These are phyloP conservation scores for Gossypioides kirkii DNA, from an alignment of 345 rosid species.

Conservation along the genomic window DNA sequence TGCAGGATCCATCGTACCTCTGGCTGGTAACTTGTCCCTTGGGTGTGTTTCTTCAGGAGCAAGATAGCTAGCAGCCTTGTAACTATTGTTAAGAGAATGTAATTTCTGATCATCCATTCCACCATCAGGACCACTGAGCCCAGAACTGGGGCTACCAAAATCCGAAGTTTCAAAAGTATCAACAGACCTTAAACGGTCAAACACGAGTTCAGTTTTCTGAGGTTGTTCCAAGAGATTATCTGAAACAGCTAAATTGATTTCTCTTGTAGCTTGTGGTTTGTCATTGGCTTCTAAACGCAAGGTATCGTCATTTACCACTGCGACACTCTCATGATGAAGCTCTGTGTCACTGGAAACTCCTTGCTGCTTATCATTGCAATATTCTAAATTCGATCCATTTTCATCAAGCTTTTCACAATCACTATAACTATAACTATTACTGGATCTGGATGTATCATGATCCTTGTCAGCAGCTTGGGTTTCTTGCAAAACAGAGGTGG, in stretches of 20 bases:
- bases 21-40: constrained; percentile 29
- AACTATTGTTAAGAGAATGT: constrained; percentile 22
- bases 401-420: constrained; percentile 13
- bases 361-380: constrained; percentile 10
- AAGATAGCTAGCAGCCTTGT: constrained; percentile 23
- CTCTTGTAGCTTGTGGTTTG: constrained; percentile 5
- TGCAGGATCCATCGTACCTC: constrained; percentile 19
- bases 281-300: constrained; percentile 7
- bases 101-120: constrained; percentile 42
- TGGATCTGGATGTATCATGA: not conserved
- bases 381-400: constrained; percentile 17
- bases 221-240: constrained; percentile 19
- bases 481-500: constrained; percentile 27
- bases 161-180: constrained; percentile 35
- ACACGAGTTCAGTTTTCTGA: constrained; percentile 13
- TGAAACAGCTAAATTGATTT: not conserved
- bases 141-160: constrained; percentile 38
- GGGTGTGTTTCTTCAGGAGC: constrained; percentile 31
- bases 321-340: constrained; percentile 16
- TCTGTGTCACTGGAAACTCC: constrained; percentile 16
- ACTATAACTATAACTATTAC: not conserved
- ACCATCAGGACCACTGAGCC: constrained; percentile 35
- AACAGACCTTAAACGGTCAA: constrained; percentile 16
- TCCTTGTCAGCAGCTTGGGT: constrained; percentile 20
- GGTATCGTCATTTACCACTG: constrained; percentile 19